Conservation (phyloP, 305 asterid genomes). For the Euphrasia arctica region DNA sequence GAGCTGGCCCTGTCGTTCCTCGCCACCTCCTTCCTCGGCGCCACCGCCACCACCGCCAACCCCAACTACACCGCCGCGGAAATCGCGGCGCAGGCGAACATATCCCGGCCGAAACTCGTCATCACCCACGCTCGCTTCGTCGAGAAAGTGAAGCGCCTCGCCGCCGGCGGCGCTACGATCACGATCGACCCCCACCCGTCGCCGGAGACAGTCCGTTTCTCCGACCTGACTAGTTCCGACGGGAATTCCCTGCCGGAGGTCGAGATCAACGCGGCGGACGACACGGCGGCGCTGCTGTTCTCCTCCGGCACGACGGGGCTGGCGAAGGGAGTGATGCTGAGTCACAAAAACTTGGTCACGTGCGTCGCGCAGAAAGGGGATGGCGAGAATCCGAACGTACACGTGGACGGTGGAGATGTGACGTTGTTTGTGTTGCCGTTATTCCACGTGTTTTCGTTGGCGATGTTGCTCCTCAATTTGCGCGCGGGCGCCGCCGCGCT, state of each 20-base stretch:
- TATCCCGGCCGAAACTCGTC: conserved; percentile 47
- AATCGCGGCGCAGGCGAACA: conserved; percentile 34
- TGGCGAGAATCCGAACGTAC: conserved; percentile 59
- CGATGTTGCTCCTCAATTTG: conserved; percentile 44
- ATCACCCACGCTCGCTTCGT: conserved; percentile 45
- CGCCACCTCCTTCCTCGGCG: conserved; percentile 53
- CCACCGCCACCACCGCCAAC: conserved; percentile 49
- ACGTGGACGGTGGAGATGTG: conserved; percentile 37
- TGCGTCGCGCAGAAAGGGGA: conserved; percentile 57
- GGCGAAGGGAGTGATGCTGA: conserved; percentile 74
- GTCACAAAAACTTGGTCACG: conserved; percentile 56
- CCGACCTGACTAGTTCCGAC: conserved; percentile 33
- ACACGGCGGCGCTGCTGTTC: conserved; percentile 55
- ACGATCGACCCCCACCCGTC: conserved; percentile 38
- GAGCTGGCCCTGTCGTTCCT: conserved; percentile 50
- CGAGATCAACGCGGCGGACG: conserved; percentile 39
- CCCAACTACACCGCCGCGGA: conserved; percentile 52
- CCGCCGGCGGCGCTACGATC: conserved; percentile 31
- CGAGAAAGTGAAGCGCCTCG: conserved; percentile 35
- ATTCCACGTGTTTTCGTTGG: conserved; percentile 55
- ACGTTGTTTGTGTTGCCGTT: conserved; percentile 55
- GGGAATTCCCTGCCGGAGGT: conserved; percentile 36
- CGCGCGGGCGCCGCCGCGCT: conserved; percentile 56
- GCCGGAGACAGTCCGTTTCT: conserved; percentile 30
- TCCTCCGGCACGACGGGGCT: conserved; percentile 84